Evolutionary conservation across 164 flowering plant species (phyloP).

Genomic region (Dillenia suffruticosa): DNA sequence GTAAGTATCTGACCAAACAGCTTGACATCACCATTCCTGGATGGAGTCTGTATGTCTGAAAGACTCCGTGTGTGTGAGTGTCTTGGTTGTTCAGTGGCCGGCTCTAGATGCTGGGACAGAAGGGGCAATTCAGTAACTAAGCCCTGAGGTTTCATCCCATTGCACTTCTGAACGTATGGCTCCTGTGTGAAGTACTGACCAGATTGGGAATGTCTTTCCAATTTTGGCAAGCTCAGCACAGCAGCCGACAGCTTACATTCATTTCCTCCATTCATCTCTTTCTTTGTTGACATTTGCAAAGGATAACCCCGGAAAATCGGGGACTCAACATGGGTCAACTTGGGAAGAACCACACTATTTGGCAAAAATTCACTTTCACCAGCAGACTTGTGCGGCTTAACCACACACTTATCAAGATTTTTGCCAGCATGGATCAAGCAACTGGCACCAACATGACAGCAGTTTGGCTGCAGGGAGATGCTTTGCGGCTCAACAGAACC

Average conservation of each 20-base stretch:
- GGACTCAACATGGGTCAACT: slow-evolving; percentile 20
- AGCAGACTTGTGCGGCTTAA: slow-evolving; percentile 13
- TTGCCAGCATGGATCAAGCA: slow-evolving; percentile 13
- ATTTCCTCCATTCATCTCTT: slow-evolving; percentile 32
- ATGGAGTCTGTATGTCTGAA: slow-evolving; percentile 37
- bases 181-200: slow-evolving; percentile 19
- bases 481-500: slow-evolving; percentile 16
- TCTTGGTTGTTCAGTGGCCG: slow-evolving; percentile 14
- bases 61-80: slow-evolving; percentile 24
- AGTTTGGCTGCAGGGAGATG: slow-evolving; percentile 20
- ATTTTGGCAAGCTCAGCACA: slow-evolving; percentile 17
- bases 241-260: slow-evolving; percentile 18
- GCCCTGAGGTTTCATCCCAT: slow-evolving; percentile 21
- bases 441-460: slow-evolving; percentile 10
- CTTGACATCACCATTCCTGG: slow-evolving; percentile 60
- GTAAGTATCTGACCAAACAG: slow-evolving; percentile 79
- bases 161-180: slow-evolving; percentile 37
- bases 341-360: slow-evolving; percentile 10
- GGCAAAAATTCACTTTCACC: slow-evolving; percentile 16
- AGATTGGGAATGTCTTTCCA: slow-evolving; percentile 14
- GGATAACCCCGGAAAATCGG: slow-evolving; percentile 41
- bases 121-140: slow-evolving; percentile 27
- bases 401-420: slow-evolving; percentile 20
- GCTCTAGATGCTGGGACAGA: slow-evolving; percentile 21
- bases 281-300: slow-evolving; percentile 24